Evolutionary conservation across 768 basidiomycete species (phyloP), one percentile per base, ranked within the genome.

Genomic region (Tricholoma terreum): DNA sequence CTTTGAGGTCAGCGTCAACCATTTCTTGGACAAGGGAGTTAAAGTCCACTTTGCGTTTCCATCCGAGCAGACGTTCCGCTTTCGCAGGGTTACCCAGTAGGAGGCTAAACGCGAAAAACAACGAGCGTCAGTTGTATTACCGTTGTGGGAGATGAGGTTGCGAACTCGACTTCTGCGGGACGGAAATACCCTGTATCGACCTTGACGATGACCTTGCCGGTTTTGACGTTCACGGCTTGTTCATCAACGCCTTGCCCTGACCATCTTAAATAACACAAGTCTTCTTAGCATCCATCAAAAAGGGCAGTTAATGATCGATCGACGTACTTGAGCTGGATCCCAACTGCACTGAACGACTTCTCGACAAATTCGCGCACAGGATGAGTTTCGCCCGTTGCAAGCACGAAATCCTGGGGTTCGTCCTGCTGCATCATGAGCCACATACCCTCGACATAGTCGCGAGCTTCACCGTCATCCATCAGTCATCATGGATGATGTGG

Each of bases 391-490:
- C 94, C 94, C 1, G 94, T 97, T 0, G 94, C 94, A 46, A 97
- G 90, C 53, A 97, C 94, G 66, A 91, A 98, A 74, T 98, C 95
- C 9, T 94, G 85, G 1, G 95, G 76, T 19, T 65, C 58, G 6
- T 86, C 78, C 72, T 96, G 93, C 72, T 98, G 95, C 45, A 98
- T 85, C 85, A 98, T 94, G 67, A 81, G 80, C 94, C 94, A 97
- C 95, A 97, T 97, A 38, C 95, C 95, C 74, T 98, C 95, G 9
- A 97, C 89, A 70, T 96, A 97, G 70, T 93, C 90, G 58, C 84
- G 85, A 50, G 90, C 90, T 91, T 58, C 35, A 22, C 21, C 30
- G n/a, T 19, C 34, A 61, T 64, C 48, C 61, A 53, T 36, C 35
- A 52, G 21, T 38, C 46, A 40, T 36, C 24, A 43, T n/a, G 4